These are phyloP conservation scores for Backusella parvicylindrica DNA, from an alignment of 192 early-diverging fungal genomes.

Conservation along the genomic window DNA sequence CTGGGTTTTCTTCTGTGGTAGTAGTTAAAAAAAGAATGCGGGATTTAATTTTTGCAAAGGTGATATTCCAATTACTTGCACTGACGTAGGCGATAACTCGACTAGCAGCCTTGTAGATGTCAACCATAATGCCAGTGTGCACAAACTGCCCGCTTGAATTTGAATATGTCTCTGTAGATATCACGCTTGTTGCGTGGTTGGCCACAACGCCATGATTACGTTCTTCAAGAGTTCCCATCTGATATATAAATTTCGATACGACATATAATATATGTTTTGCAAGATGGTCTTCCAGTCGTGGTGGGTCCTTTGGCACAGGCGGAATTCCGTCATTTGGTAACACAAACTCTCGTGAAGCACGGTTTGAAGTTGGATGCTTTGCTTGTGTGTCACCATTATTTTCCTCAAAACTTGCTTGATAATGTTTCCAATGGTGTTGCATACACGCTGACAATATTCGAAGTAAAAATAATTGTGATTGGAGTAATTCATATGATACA, in stretches of 20 bases:
- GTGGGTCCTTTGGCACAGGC: slow-evolving; percentile 48
- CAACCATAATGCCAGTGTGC: slow-evolving; percentile 19
- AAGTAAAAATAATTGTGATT: slow-evolving; percentile 81
- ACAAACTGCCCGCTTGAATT: slow-evolving; percentile 7
- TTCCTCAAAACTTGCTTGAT: not conserved
- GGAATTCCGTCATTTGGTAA: slow-evolving; percentile 10
- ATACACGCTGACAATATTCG: slow-evolving; percentile 78
- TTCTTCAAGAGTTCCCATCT: slow-evolving; percentile 35
- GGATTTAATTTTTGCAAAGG: slow-evolving; percentile 67
- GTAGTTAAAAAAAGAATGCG: slow-evolving; percentile 57
- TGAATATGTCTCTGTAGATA: not conserved
- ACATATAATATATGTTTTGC: slow-evolving; percentile 58
- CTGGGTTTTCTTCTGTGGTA: slow-evolving; percentile 58
- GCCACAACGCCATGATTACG: not conserved
- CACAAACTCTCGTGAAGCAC: slow-evolving; percentile 3
- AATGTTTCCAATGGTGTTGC: slow-evolving; percentile 66
- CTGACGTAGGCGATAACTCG: slow-evolving; percentile 79
- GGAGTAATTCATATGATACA: slow-evolving; percentile 56
- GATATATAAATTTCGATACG: slow-evolving; percentile 56
- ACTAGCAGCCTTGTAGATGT: slow-evolving; percentile 76
- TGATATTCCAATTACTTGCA: slow-evolving; percentile 83
- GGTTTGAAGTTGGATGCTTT: not conserved
- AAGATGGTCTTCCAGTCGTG: slow-evolving; percentile 64
- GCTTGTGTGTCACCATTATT: not conserved
- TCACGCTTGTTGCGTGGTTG: not conserved